These are phyloP conservation scores for Cryphonectria nitschkei DNA, from an alignment of 2,329 filamentous ascomycete genomes.

Conservation along the genomic window DNA sequence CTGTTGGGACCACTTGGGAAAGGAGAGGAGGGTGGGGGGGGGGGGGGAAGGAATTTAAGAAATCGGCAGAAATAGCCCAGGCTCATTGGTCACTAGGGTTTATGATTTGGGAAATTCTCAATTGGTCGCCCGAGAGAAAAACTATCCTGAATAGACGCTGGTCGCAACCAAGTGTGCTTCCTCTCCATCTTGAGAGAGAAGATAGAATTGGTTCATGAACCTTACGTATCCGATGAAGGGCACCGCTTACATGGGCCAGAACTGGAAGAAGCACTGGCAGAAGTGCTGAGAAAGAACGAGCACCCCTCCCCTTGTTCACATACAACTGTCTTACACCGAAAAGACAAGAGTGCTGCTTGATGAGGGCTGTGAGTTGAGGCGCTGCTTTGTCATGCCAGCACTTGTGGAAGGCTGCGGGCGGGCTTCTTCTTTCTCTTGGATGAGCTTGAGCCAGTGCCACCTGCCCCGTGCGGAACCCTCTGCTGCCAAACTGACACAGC, in stretches of 20 bases:
- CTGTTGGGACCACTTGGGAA: not conserved
- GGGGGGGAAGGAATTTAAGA: too few species aligned
- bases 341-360: not conserved
- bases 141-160: too few species aligned
- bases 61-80: not conserved
- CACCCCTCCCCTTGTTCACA: not conserved
- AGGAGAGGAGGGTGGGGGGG: too few species aligned
- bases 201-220: too few species aligned
- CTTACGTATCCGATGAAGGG: too few species aligned
- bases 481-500: constrained; percentile 72
- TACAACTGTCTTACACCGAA: not conserved
- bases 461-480: constrained; percentile 52
- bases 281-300: not conserved
- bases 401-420: not conserved
- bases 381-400: not conserved
- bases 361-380: not conserved
- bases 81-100: not conserved
- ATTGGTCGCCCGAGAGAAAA: too few species aligned
- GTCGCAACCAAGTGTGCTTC: too few species aligned
- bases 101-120: too few species aligned
- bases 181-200: too few species aligned
- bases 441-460: constrained; percentile 36
- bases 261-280: not conserved
- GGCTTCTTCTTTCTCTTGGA: constrained; percentile 41
- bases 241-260: too few species aligned